Evolutionary conservation across 768 basidiomycete genomes (phyloP), one percentile per base, ranked within the genome.

Genomic region (Termitomyces sp.): DNA sequence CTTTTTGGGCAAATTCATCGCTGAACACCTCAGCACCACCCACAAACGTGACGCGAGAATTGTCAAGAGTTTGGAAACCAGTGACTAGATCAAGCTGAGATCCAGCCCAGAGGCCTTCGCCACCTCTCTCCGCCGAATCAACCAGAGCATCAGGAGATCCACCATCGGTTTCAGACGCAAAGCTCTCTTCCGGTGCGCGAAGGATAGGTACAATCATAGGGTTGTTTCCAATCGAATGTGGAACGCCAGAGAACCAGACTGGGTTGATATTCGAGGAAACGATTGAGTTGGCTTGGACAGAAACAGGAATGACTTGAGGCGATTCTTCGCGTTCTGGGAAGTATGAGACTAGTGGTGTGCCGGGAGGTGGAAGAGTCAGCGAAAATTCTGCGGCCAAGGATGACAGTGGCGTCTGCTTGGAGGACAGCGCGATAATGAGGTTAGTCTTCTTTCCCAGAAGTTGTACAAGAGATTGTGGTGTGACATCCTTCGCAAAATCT

Each of bases 311-410:
- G 28, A 91, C 77, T 0, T 81, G 84, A 0, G 84, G 74, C 0
- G 85, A 79, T n/a, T 83, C 82, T n/a, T 83, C 74, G 44, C 91
- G 85, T 69, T 85, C 81, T 28, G 88, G 87, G 79, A 94, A 92
- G 73, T 96, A 92, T 4, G 95, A 96, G 63, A 96, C 70, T 53
- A 97, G 83, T 2, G 89, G 88, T 0, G 89, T 89, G 1, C 88
- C 88, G 2, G 94, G 90, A 6, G 94, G 92, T 18, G 92, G 91
- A 28, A 93, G 88, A 56, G 94, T 84, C 59, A 98, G 81, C 40
- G 91, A 91, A 79, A 98, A 98, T 78, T 99, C 97, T 53, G 92
- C 74, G 0, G 94, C 92, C 58, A 96, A 84, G 13, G 90, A 84
- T 13, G 86, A 81, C 11, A 96, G 77, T 45, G 91, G 78, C 2